These are phyloP conservation scores for Candida anglica DNA, from an alignment of 805 yeast species.

Conservation along the genomic window DNA sequence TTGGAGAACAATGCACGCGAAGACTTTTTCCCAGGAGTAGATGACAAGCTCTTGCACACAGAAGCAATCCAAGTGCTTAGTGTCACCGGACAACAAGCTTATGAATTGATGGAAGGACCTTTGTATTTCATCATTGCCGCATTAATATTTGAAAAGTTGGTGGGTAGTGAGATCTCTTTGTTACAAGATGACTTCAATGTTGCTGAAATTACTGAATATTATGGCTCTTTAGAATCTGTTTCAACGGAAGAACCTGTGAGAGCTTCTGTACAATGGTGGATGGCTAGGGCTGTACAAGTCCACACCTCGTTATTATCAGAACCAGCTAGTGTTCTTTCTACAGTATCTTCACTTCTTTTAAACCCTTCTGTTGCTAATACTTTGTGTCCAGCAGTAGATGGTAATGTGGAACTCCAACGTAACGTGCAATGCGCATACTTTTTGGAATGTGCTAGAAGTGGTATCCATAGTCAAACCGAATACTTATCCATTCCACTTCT, in stretches of 20 bases:
- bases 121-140: constrained; percentile 26
- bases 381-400: constrained; percentile 26
- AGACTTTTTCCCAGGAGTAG: constrained; percentile 23
- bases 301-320: constrained; percentile 66
- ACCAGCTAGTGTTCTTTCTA: constrained; percentile 46
- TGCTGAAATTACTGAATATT: constrained; percentile 20
- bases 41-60: constrained; percentile 12
- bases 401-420: constrained; percentile 23
- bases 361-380: constrained; percentile 25
- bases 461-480: constrained; percentile 62
- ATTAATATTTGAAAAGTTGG: constrained; percentile 34
- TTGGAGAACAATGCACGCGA: constrained; percentile 33
- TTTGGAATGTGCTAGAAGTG: constrained; percentile 65
- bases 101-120: constrained; percentile 44
- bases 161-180: constrained; percentile 36
- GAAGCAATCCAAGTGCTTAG: constrained; percentile 40
- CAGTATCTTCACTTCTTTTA: constrained; percentile 39
- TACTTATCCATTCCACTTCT: constrained; percentile 54
- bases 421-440: constrained; percentile 46
- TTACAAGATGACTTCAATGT: constrained; percentile 13
- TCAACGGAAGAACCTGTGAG: constrained; percentile 22
- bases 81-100: constrained; percentile 68
- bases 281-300: constrained; percentile 61
- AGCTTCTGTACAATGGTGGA: constrained; percentile 70
- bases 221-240: constrained; percentile 1